Evolutionary conservation across 2,329 filamentous ascomycete genomes (phyloP), one percentile per base, ranked within the genome.

Genomic region (Cladosporium sp.): DNA sequence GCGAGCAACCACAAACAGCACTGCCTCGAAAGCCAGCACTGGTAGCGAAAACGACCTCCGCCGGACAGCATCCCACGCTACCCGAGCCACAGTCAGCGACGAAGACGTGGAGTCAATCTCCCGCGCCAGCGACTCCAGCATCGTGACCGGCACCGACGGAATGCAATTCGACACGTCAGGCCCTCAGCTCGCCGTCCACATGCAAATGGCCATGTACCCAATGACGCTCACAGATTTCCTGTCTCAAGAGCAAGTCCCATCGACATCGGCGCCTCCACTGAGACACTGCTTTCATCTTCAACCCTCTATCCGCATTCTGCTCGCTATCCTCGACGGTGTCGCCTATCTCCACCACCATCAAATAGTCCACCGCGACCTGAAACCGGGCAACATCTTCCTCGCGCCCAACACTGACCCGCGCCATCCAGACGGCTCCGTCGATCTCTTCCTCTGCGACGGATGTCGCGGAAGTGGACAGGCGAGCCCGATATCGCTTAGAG

Each of bases 201-300:
- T 86, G n/a, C 83, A 86, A 61, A 86, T 86, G 82, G 80, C 79
- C 4, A 71, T 83, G 3, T 81, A 84, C 63, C 81, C 82, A 1
- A 73, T 83, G 49, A 84, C 81, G 2, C 72, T 87, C 9, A 75
- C 78, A 8, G 77, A 79, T 1, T 85, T 81, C 59, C 64, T 86
- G 4, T 34, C 48, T 5, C 19, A 42, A 9, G 48, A 57, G 48
- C 56, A 9, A 35, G 7, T 19, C 13, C 19, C 13, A 41, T 33
- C 50, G 32, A 2, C 50, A 56, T 11, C 42, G 52, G 16, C 60
- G 50, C 11, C 48, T 11, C 48, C 40, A 9, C 66, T 71, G 5
- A 72, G 72, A 4, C 83, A 86, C 65, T 86, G 83, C 62, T 86
- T 82, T 63, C 83, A 86, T 60, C 61, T 80, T 2, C 63, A 76